Evolutionary conservation across 2,329 filamentous ascomycete genomes (phyloP).

Genomic region (Monosporascus sp.): DNA sequence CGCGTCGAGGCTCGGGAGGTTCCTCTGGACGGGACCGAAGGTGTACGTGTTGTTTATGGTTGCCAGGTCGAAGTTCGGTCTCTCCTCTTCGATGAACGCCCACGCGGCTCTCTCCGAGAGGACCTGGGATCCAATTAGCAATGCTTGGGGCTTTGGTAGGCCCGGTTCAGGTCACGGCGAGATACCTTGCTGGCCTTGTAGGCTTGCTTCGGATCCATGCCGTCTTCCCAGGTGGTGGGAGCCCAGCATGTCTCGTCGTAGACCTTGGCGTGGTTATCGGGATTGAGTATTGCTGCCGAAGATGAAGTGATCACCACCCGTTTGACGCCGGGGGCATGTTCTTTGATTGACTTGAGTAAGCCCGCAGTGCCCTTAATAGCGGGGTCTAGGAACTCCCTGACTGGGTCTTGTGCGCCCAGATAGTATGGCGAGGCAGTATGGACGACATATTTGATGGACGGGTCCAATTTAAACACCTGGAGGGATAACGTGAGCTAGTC

Average conservation of each 20-base stretch:
- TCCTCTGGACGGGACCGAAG: slow-evolving; percentile 59
- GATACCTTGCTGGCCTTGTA: slow-evolving; percentile 40
- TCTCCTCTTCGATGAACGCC: slow-evolving; percentile 52
- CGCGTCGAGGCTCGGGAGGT: slow-evolving; percentile 54
- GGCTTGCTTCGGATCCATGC: slow-evolving; percentile 22
- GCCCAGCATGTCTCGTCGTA: slow-evolving; percentile 37
- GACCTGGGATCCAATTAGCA: slow-evolving; percentile 33
- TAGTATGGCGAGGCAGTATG: slow-evolving; percentile 74
- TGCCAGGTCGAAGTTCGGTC: slow-evolving; percentile 53
- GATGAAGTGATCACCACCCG: slow-evolving; percentile 53
- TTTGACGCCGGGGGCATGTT: slow-evolving; percentile 47
- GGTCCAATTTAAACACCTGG: slow-evolving; percentile 32
- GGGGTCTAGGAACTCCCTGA: slow-evolving; percentile 46
- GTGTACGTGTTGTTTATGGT: slow-evolving; percentile 59
- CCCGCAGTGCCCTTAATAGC: slow-evolving; percentile 48
- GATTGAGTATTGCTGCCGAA: slow-evolving; percentile 37
- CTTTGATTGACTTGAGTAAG: slow-evolving; percentile 42
- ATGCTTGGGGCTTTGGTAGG: not conserved
- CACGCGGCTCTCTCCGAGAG: slow-evolving; percentile 65
- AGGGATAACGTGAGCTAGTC: not conserved
- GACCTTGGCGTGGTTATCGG: slow-evolving; percentile 27
- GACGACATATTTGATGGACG: slow-evolving; percentile 65
- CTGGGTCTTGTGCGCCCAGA: slow-evolving; percentile 50
- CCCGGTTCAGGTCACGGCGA: not conserved
- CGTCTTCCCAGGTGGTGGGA: slow-evolving; percentile 31